Base-by-base conservation (phyloP, 768 basidiomycete genomes). In the Amanita jacksonii region DNA sequence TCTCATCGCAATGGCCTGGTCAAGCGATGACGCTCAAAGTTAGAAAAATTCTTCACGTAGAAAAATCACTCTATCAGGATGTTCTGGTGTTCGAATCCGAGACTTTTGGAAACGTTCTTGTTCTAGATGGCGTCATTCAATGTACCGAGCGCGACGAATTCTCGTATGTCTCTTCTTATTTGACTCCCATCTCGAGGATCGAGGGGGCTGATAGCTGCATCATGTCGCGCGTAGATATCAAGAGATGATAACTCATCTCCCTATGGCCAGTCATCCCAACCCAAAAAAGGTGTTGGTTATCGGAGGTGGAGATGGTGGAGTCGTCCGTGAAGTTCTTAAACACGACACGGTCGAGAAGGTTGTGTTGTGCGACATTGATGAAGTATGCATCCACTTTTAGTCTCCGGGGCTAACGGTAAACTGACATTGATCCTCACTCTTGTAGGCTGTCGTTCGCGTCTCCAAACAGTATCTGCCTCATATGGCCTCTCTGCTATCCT, bases 111-210 rank as follows among this genome's bases (percentile, higher is more conserved):
- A 97, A 97, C 56, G 92, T 98, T 36, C 76, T 99, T 45, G 81
- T 93, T 15, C 78, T 99, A 23, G 94, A 99, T 59, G 88, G 91
- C 42, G 90, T 85, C 44, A 86, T 99, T 52, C 94, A 99, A 62
- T 91, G 86, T 67, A 96, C 93, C 1, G 96, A 99, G 66, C 81
- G 93, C 37, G 96, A 99, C 58, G 96, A 99, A 64, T 99, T 99
- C 65, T 92, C 93, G 91, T 91, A 57, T 53, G 86, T 75, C 16
- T 43, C 51, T 34, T 18, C 4, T n/a, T 30, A 16, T n/a, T n/a
- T n/a, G n/a, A n/a, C n/a, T n/a, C n/a, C n/a, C n/a, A n/a, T n/a
- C n/a, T n/a, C n/a, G n/a, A n/a, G n/a, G n/a, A n/a, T n/a, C n/a
- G n/a, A n/a, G n/a, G n/a, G n/a, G n/a, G n/a, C n/a, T n/a, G n/a